These are phyloP conservation scores for Handroanthus guayacan DNA, from an alignment of 257 asterid species.

Conservation along the genomic window DNA sequence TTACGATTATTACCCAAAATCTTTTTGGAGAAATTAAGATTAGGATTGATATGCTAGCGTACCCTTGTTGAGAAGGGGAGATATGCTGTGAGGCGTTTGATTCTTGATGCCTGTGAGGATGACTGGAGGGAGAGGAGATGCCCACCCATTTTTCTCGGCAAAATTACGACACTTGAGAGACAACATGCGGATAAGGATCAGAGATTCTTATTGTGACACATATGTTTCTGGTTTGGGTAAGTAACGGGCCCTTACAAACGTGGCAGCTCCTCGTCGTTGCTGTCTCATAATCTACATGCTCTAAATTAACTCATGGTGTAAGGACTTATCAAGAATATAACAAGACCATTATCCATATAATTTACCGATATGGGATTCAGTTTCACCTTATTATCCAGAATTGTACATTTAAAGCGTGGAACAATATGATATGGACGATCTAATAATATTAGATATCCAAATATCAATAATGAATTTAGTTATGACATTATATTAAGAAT, in stretches of 20 bases:
- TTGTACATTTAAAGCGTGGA: too few relatives aligned
- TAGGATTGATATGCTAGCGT: background rate
- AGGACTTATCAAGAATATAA: too few relatives aligned
- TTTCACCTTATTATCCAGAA: too few relatives aligned
- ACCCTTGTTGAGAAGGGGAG: conserved; percentile 34
- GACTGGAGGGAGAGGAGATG: conserved; percentile 30
- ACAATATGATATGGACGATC: too few relatives aligned
- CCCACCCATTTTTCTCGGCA: conserved; percentile 27
- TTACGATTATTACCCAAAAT: too few relatives aligned
- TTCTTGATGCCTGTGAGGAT: conserved; percentile 32
- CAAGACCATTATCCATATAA: too few relatives aligned
- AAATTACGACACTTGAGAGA: background rate
- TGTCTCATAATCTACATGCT: conserved; percentile 35
- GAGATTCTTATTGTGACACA: background rate
- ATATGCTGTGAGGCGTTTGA: conserved; percentile 33
- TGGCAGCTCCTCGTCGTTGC: conserved; percentile 26
- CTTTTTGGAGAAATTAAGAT: too few relatives aligned
- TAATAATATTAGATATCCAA: too few relatives aligned
- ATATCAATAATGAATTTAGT: too few relatives aligned
- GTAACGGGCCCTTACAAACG: conserved; percentile 21
- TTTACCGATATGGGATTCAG: too few relatives aligned
- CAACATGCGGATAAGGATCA: background rate
- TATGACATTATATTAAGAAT: too few relatives aligned
- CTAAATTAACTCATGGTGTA: too few relatives aligned
- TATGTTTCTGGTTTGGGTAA: background rate